These are phyloP conservation scores for Mucuna pruriens DNA, from an alignment of 306 rosid genomes.

Conservation along the genomic window DNA sequence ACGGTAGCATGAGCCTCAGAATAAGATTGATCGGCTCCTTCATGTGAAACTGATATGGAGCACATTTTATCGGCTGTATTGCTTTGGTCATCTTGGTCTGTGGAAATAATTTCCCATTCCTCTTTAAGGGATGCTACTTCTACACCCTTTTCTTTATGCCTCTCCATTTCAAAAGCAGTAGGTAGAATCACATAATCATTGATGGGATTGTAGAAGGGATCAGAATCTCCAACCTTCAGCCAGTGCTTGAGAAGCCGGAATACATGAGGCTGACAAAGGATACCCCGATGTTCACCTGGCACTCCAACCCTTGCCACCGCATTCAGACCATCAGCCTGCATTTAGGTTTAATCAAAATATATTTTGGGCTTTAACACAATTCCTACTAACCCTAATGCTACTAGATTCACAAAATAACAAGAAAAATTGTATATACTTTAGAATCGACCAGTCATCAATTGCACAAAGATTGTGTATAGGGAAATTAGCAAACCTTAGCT, in stretches of 20 bases:
- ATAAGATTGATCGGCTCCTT: constrained; percentile 51
- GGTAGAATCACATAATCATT: constrained; percentile 94
- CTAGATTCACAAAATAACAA: not conserved
- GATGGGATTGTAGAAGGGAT: constrained; percentile 91
- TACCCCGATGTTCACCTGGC: constrained; percentile 88
- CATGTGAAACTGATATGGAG: constrained; percentile 57
- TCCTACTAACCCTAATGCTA: not conserved
- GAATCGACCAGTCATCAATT: constrained; percentile 7
- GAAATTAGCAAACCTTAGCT: constrained; percentile 70
- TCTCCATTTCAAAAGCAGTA: constrained; percentile 76
- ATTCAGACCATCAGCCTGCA: constrained; percentile 90
- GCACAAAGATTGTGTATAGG: constrained; percentile 25
- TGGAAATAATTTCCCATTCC: constrained; percentile 91
- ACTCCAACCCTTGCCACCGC: constrained; percentile 95
- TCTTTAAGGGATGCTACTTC: constrained; percentile 84
- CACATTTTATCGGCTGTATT: constrained; percentile 44
- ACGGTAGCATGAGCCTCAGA: constrained; percentile 65
- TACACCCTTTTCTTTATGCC: constrained; percentile 58
- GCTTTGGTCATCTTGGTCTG: constrained; percentile 43
- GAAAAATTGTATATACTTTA: not conserved
- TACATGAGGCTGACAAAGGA: constrained; percentile 82
- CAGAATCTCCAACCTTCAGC: constrained; percentile 87
- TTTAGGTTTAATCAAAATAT: constrained; percentile 15
- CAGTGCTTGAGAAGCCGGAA: constrained; percentile 91
- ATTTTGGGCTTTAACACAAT: not conserved